Conservation (phyloP, 2,329 filamentous ascomycete species). For the Bimuria novae-zelandiae region DNA sequence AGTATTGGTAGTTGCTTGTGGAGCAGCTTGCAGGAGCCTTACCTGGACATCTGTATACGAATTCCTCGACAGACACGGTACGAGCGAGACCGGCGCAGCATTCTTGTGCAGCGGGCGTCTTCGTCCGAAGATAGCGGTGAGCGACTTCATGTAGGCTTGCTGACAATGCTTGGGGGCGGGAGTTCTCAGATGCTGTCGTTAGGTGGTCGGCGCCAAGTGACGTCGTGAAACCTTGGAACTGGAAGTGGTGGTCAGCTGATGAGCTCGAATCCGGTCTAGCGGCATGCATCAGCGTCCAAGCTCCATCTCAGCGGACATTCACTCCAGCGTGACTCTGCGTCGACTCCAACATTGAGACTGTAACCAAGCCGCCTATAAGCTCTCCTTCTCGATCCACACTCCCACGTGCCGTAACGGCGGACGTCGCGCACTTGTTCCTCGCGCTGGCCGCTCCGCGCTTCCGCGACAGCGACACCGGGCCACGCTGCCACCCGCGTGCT, state of each 20-base stretch:
- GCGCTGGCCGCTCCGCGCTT: conserved; percentile 4
- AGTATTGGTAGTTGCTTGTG: not conserved
- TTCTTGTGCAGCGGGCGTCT: not conserved
- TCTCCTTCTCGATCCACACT: not conserved
- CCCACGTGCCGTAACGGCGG: not conserved
- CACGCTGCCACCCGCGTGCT: conserved; percentile 30
- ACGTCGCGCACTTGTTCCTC: not conserved
- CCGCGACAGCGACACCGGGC: conserved; percentile 6
- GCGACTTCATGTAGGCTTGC: not conserved
- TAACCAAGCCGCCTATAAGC: not conserved
- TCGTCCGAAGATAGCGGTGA: not conserved
- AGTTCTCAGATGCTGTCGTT: not conserved
- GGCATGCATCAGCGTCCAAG: not conserved
- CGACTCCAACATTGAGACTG: not conserved
- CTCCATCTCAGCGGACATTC: not conserved
- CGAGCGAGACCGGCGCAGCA: not conserved
- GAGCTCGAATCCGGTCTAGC: not conserved
- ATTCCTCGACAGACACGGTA: not conserved
- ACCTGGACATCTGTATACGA: too few species aligned
- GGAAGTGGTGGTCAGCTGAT: not conserved
- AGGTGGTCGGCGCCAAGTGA: not conserved
- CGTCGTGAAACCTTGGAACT: not conserved
- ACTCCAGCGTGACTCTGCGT: too few species aligned
- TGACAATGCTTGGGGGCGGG: not conserved
- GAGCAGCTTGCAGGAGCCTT: not conserved